Conservation (phyloP, 148 eudicot genomes). For the Vaccinium vitisidaea region DNA sequence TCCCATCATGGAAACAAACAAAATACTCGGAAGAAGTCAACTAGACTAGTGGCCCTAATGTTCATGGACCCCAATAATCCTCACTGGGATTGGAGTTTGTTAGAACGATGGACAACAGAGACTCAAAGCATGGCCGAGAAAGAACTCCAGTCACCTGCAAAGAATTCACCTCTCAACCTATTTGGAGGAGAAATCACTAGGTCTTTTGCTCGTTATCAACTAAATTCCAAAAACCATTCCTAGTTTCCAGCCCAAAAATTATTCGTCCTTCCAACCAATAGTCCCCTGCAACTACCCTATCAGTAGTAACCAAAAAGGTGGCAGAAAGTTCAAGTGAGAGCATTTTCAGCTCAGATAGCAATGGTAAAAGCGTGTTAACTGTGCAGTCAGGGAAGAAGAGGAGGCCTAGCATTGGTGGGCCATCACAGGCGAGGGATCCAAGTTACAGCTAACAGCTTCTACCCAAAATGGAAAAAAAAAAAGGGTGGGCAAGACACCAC, state of each 20-base stretch:
- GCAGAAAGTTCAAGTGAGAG: slow-evolving; percentile 51
- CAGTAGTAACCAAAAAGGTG: slow-evolving; percentile 33
- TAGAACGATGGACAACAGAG: slow-evolving; percentile 92
- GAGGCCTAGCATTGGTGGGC: slow-evolving; percentile 62
- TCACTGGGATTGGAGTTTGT: slow-evolving; percentile 99
- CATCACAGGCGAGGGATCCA: slow-evolving; percentile 45
- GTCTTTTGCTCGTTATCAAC: slow-evolving; percentile 51
- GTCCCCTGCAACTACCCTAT: slow-evolving; percentile 51
- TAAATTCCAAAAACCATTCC: slow-evolving; percentile 37
- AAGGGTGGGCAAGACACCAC: too few relatives aligned
- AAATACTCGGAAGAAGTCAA: slow-evolving; percentile 81
- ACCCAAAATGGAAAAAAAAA: slow-evolving; percentile 12
- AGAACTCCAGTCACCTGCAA: slow-evolving; percentile 21
- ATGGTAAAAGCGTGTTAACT: slow-evolving; percentile 45
- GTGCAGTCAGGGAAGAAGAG: slow-evolving; percentile 54
- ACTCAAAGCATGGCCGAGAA: slow-evolving; percentile 37
- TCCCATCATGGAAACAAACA: slow-evolving; percentile 33
- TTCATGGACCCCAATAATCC: slow-evolving; percentile 82
- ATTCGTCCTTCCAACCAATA: slow-evolving; percentile 31
- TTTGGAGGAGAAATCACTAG: slow-evolving; percentile 43
- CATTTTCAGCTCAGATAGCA: slow-evolving; percentile 48
- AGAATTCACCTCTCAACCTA: slow-evolving; percentile 12
- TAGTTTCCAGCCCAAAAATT: slow-evolving; percentile 31
- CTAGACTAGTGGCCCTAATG: slow-evolving; percentile 52
- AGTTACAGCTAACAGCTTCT: too few relatives aligned